phyloP scores from a whole-genome alignment of 2,329 filamentous ascomycete genomes.

The Seiridium unicorne region DNA sequence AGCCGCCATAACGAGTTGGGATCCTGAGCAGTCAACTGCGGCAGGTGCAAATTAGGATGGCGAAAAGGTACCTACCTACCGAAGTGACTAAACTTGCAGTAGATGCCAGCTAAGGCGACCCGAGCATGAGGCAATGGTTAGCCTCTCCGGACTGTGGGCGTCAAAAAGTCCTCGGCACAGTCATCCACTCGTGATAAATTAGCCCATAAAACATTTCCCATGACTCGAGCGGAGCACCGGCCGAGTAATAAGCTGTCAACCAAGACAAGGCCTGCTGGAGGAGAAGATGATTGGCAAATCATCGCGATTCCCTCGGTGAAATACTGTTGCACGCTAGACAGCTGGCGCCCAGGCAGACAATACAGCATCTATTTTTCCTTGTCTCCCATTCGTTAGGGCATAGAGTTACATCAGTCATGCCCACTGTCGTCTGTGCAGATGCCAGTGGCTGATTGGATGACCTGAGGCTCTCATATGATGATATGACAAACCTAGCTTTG shows the following conservation, averaged over 20 bases:
- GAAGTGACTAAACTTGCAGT: neutral
- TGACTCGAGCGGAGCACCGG: slow-evolving; percentile 1
- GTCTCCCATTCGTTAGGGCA: neutral
- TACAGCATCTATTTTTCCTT: neutral
- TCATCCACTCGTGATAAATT: neutral
- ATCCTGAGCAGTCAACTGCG: neutral
- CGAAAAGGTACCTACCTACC: neutral
- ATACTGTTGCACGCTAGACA: neutral
- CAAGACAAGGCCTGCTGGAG: neutral
- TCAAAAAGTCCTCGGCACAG: neutral
- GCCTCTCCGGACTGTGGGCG: neutral
- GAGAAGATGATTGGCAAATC: neutral
- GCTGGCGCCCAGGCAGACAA: neutral
- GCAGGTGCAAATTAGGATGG: neutral
- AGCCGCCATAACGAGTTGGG: neutral
- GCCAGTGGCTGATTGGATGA: neutral
- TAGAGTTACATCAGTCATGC: neutral
- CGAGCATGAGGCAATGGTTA: slow-evolving; percentile 5
- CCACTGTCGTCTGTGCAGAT: neutral
- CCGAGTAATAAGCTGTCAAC: neutral
- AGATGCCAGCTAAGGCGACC: neutral
- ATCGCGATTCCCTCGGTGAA: neutral
- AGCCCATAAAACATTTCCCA: neutral
- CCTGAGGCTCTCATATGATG: neutral
- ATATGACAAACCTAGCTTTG: neutral